Evolutionary conservation across 352 stramenopile genomes (phyloP), one percentile per base, ranked within the genome.

Genomic region (Blastocystis sp.): DNA sequence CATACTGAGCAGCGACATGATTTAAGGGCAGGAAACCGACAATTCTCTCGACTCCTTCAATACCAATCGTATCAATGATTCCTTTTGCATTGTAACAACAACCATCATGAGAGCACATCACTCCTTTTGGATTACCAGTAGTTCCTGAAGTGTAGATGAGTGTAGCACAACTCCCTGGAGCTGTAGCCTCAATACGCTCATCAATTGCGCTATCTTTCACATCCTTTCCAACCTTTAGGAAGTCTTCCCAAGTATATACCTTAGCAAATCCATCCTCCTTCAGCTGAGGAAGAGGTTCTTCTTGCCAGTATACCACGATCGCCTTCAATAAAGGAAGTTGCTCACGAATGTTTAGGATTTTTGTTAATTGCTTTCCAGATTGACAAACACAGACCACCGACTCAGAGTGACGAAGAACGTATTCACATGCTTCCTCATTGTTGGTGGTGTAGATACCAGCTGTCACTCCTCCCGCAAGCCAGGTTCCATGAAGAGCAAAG

Each of bases 371-470:
- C 90, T 92, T 93, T n/a, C 94, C 91, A 62, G 93, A 94, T 64
- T 98, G 95, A 64, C 95, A 96, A 6, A 98, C 94, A 24, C 98
- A 94, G 48, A 98, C 93, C 56, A 92, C 92, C 22, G 95, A 94
- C 89, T 97, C 91, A 66, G 94, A 97, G 93, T 98, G 95, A 89
- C 97, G 94, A 56, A 93, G 92, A 87, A 98, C 96, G 91, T 95
- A 98, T 89, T 96, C 91, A 89, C 95, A 98, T 5, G 95, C 93
- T 48, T 94, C 91, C n/a, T 93, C 91, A 40, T 90, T 93, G 92
- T 98, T 98, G 59, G 95, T 98, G 60, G 95, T 96, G 93, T 98
- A 98, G 89, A 98, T 98, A 37, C 96, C 96, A 35, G 94, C 95
- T 0, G 94, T 93, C 37, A 98, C 93, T 42, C 92, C 94, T 33